Percentiles rank a stretch among this genome's conserved stretches.
Evolutionary conservation across 1,284 basidiomycete genomes (phyloP).

Genomic region (Fomitopsis palustris): DNA sequence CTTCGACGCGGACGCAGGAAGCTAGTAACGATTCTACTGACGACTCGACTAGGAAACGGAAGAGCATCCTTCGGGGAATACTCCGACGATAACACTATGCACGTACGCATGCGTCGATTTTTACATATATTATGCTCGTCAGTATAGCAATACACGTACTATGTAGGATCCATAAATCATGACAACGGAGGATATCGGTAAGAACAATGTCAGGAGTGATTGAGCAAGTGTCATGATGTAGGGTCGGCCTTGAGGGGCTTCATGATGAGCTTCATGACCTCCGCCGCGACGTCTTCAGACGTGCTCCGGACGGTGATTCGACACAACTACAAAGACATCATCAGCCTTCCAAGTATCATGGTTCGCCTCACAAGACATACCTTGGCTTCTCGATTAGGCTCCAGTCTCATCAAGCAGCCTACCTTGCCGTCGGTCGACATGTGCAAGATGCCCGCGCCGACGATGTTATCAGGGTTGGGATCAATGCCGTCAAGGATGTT

Average conservation of each 20-base stretch:
- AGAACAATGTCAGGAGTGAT: background rate
- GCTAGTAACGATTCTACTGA: conserved; percentile 11
- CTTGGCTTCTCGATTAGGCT: conserved; percentile 95
- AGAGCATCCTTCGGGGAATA: conserved; percentile 21
- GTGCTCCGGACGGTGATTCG: conserved; percentile 94
- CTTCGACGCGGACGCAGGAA: background rate
- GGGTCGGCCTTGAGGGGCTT: conserved; percentile 40
- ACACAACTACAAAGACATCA: conserved; percentile 62
- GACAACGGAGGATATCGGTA: conserved; percentile 3
- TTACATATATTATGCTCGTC: conserved; percentile 16
- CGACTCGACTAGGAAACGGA: conserved; percentile 17
- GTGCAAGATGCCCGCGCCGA: conserved; percentile 91
- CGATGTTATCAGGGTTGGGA: conserved; percentile 84
- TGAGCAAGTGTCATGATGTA: conserved; percentile 6
- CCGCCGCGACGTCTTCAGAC: conserved; percentile 85
- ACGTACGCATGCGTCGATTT: background rate
- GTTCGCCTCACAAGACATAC: conserved; percentile 38
- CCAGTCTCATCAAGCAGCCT: conserved; percentile 88
- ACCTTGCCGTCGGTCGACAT: conserved; percentile 88
- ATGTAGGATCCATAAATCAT: conserved; percentile 23
- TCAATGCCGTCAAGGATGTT: conserved; percentile 80
- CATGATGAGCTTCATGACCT: conserved; percentile 71
- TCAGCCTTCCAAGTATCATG: background rate
- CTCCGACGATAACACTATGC: conserved; percentile 16
- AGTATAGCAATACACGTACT: conserved; percentile 19